Conservation (phyloP, 2,329 filamentous ascomycete species). For the Neurospora sp. region DNA sequence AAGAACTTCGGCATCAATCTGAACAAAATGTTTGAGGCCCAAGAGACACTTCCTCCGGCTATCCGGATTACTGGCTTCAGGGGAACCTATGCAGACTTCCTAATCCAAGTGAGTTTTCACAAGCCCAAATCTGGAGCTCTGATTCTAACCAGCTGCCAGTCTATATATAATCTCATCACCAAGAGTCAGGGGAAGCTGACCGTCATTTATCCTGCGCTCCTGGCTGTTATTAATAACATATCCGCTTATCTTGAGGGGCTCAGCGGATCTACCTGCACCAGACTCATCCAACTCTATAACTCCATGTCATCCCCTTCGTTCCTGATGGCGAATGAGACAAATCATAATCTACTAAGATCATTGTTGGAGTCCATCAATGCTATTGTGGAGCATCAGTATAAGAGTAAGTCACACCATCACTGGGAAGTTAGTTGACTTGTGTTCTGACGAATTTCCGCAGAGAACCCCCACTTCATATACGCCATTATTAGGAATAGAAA, state of each 20-base stretch:
- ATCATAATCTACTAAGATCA: slow-evolving; percentile 70
- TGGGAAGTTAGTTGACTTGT: no score
- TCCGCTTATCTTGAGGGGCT: slow-evolving; percentile 74
- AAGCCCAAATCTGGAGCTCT: background rate
- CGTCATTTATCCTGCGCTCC: slow-evolving; percentile 80
- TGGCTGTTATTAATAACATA: slow-evolving; percentile 91
- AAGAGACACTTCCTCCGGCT: slow-evolving; percentile 73
- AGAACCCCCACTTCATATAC: slow-evolving; percentile 74
- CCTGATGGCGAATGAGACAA: slow-evolving; percentile 82
- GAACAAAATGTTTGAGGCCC: slow-evolving; percentile 79
- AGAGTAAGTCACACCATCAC: slow-evolving; percentile 39
- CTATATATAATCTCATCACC: slow-evolving; percentile 85
- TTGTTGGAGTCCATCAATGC: slow-evolving; percentile 83
- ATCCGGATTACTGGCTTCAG: slow-evolving; percentile 78
- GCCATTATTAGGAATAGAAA: slow-evolving; percentile 70
- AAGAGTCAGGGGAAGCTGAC: slow-evolving; percentile 83
- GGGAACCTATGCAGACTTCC: slow-evolving; percentile 86
- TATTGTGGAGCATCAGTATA: slow-evolving; percentile 81
- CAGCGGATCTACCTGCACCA: slow-evolving; percentile 64
- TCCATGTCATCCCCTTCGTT: slow-evolving; percentile 94
- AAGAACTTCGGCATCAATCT: slow-evolving; percentile 81
- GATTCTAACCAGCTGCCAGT: slow-evolving; percentile 38
- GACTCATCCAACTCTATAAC: slow-evolving; percentile 76
- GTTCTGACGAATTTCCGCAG: slow-evolving; percentile 28
- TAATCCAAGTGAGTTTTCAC: slow-evolving; percentile 63